Evolutionary conservation across 169 alveolate genomes (phyloP), one percentile per base, ranked within the genome.

Genomic region (Plasmodium gallinaceum): DNA sequence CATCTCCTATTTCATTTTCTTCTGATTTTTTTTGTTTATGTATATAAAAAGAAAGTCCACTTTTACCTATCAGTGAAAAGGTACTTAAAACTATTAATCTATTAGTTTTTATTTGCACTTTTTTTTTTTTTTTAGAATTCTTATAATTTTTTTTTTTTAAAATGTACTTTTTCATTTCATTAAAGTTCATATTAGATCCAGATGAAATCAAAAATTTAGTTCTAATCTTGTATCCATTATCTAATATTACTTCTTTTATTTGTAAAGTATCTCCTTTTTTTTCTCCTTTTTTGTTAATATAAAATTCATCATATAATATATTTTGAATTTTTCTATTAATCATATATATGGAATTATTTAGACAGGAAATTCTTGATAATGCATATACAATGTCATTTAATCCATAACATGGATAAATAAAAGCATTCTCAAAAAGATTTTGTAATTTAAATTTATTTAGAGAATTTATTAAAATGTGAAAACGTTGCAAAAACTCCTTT

Each of bases 351-450:
- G 78, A 52, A 64, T 76, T 64, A 70, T 76, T 76, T 76, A 76
- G 54, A 51, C 89, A 64, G 7, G 89, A 62, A 20, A 76, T 76
- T 62, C 89, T 37, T 6, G 89, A 76, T 48, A 76, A 46, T 10
- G 89, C 74, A 76, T 64, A 76, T 42, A 76, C 62, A 65, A 76
- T 76, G 57, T 76, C 89, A 26, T 76, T 76, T 16, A 64, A 68
- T 22, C 89, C 89, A 76, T 76, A 76, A 46, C 78, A 46, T 54
- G 89, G 89, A 26, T 76, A 76, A 42, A 76, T 76, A 65, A 76
- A 76, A 46, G 89, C 78, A 61, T 64, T 76, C 24, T 64, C 89
- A 18, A 48, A 76, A 14, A 48, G 7, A 57, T 76, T 76, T 64
- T 76, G 89, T 43, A 18, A 39, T 76, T 76, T 76, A 68, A 76